Evolutionary conservation across 1,284 basidiomycete genomes (phyloP).

Genomic region (Pascua guehoae): DNA sequence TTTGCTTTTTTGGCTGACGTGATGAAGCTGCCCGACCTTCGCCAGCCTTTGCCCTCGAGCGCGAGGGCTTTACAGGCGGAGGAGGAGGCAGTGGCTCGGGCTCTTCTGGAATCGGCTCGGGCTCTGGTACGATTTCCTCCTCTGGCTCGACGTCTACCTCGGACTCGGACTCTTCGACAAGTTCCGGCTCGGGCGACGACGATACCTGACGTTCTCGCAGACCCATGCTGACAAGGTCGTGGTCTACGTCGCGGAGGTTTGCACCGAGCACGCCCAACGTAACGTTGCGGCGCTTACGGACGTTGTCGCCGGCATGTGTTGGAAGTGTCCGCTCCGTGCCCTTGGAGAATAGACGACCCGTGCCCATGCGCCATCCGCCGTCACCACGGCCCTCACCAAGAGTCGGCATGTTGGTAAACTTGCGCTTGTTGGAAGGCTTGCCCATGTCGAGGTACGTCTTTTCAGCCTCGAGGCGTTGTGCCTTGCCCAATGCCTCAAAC

Average conservation of each 20-base stretch:
- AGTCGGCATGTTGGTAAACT: slow-evolving; percentile 24
- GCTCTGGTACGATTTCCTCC: background rate
- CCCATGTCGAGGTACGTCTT: slow-evolving; percentile 22
- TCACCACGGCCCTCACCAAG: slow-evolving; percentile 30
- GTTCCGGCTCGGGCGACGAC: slow-evolving; percentile 7
- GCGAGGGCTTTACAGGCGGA: too few species aligned
- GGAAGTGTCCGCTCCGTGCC: slow-evolving; percentile 15
- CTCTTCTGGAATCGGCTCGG: background rate
- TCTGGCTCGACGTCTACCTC: slow-evolving; percentile 4
- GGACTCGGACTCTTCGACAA: slow-evolving; percentile 1
- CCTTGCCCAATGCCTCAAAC: slow-evolving; percentile 22
- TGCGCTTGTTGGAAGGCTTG: slow-evolving; percentile 16
- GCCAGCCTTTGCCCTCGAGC: too few species aligned
- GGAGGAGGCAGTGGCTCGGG: background rate
- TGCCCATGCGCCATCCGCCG: slow-evolving; percentile 28
- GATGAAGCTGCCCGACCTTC: background rate
- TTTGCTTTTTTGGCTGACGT: background rate
- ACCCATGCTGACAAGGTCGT: slow-evolving; percentile 24
- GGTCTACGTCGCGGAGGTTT: slow-evolving; percentile 9
- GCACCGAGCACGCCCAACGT: slow-evolving; percentile 8
- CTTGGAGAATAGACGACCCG: slow-evolving; percentile 22
- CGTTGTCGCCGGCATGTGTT: slow-evolving; percentile 15
- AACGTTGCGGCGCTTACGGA: slow-evolving; percentile 20
- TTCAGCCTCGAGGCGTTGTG: slow-evolving; percentile 23
- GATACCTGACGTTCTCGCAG: slow-evolving; percentile 9